Evolutionary conservation across 345 rosid species (phyloP).

Genomic region (rapeseed (Brassica napus)): Da-Ae NC_063452.1:64092501-64093000

Average conservation of each 20-base stretch:
- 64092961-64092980: constrained; percentile 65
- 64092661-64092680: constrained; percentile 30
- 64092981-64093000: not conserved
- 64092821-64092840: not conserved
- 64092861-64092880: not conserved
- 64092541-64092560: not conserved
- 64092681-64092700: constrained; percentile 23
- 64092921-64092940: constrained; percentile 84
- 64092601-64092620: constrained; percentile 14
- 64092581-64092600: constrained; percentile 18
- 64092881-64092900: constrained; percentile 59
- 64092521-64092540: not conserved
- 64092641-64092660: constrained; percentile 2
- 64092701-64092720: constrained; percentile 18
- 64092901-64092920: constrained; percentile 83
- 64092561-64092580: constrained; percentile 19
- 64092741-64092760: not conserved
- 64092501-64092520: constrained; percentile 10
- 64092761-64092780: not conserved
- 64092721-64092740: not conserved
- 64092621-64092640: constrained; percentile 35
- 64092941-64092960: constrained; percentile 89
- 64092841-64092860: not conserved
- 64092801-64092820: not conserved
- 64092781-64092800: constrained; percentile 16